Percentiles rank a stretch among this genome's conserved stretches.
These are phyloP conservation scores for Phytopythium sindhum DNA, from an alignment of 352 stramenopile species.

Conservation along the genomic window DNA sequence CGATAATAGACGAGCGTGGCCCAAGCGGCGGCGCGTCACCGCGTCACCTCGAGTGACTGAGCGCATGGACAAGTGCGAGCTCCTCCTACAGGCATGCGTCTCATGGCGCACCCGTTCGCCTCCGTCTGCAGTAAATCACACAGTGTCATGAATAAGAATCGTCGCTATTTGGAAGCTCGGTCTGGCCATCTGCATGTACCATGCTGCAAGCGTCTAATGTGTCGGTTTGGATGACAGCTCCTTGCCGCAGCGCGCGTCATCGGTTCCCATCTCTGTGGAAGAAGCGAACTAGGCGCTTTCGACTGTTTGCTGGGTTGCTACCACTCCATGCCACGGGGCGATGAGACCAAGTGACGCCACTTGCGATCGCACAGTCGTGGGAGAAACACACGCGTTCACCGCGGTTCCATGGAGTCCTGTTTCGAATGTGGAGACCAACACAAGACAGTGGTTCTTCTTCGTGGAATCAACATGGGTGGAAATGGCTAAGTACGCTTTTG, in stretches of 20 bases:
- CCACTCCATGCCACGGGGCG: background rate
- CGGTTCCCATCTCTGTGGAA: background rate
- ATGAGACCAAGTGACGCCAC: background rate
- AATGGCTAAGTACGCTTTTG: background rate
- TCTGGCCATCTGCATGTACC: no score
- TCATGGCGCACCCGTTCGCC: background rate
- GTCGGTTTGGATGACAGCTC: background rate
- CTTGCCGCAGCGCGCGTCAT: background rate
- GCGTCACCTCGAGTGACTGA: background rate
- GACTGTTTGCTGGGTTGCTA: background rate
- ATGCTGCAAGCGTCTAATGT: background rate
- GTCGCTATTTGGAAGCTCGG: background rate
- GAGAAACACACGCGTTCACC: background rate
- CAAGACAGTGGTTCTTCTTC: no score
- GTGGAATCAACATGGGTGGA: background rate
- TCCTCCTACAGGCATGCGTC: background rate
- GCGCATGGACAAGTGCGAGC: background rate
- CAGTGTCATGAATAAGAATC: no score
- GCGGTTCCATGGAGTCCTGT: background rate
- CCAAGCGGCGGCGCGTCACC: constrained; percentile 9
- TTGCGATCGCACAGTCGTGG: background rate
- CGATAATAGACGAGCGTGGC: background rate
- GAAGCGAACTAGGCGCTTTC: background rate
- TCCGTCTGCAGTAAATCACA: no score
- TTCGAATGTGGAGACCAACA: background rate